These are phyloP conservation scores for Phytophthora europaea DNA, from an alignment of 352 stramenopile species.

Conservation along the genomic window DNA sequence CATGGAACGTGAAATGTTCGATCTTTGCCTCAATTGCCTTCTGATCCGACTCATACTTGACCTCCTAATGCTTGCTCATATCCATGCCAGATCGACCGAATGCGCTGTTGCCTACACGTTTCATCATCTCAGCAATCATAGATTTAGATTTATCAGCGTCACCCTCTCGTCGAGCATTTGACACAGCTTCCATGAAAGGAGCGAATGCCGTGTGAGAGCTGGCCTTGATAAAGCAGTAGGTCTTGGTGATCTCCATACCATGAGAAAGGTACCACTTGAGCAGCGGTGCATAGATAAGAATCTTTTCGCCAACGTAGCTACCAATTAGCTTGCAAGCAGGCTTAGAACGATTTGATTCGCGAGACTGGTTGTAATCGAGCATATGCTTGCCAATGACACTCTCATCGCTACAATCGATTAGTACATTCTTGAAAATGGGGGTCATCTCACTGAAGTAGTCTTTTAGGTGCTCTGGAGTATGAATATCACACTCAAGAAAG, in stretches of 20 bases:
- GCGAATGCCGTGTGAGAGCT: conserved; percentile 23
- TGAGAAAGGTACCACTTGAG: conserved; percentile 50
- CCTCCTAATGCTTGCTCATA: too few relatives aligned
- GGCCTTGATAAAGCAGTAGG: conserved; percentile 39
- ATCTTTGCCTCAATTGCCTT: too few relatives aligned
- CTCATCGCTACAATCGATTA: neutral
- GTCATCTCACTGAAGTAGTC: conserved; percentile 10
- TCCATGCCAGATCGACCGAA: too few relatives aligned
- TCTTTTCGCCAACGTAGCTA: conserved; percentile 44
- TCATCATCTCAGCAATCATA: conserved; percentile 19
- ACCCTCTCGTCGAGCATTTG: conserved; percentile 33
- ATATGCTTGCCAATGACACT: conserved; percentile 3
- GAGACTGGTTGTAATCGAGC: neutral
- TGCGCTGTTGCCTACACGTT: too few relatives aligned
- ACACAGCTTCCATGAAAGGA: conserved; percentile 31
- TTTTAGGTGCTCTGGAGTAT: neutral
- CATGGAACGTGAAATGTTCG: too few relatives aligned
- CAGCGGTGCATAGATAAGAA: conserved; percentile 45
- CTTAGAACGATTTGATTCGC: conserved; percentile 17
- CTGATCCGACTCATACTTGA: too few relatives aligned
- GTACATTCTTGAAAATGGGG: conserved; percentile 29
- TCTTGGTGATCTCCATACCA: conserved; percentile 37
- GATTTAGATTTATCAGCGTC: conserved; percentile 33
- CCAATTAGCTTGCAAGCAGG: conserved; percentile 35
- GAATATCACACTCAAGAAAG: neutral